Conservation (phyloP, 2,329 filamentous ascomycete species). For the Mollisia scopiformis region DNA sequence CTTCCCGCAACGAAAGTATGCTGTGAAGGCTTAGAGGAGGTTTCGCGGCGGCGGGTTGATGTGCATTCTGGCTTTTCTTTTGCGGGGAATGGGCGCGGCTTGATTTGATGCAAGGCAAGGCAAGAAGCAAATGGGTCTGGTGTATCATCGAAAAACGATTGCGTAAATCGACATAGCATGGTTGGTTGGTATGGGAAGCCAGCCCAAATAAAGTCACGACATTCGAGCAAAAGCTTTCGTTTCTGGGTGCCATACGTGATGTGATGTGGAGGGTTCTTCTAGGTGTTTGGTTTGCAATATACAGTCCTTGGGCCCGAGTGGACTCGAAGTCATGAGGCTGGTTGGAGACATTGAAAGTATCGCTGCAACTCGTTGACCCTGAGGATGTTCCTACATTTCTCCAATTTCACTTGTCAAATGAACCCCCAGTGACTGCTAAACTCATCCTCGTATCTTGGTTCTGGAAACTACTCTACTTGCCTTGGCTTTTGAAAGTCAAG, state of each 20-base stretch:
- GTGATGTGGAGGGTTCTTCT: neutral
- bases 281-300: neutral
- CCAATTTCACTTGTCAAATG: too few relatives aligned
- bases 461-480: too few relatives aligned
- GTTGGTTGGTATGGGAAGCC: slow-evolving; percentile 29
- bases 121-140: slow-evolving; percentile 28
- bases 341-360: too few relatives aligned
- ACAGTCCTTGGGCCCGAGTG: neutral
- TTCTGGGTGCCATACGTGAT: neutral
- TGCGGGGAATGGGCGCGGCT: slow-evolving; percentile 16
- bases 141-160: slow-evolving; percentile 32
- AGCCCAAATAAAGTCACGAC: slow-evolving; percentile 36
- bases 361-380: too few relatives aligned
- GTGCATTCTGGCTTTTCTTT: slow-evolving; percentile 13
- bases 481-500: too few relatives aligned
- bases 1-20: slow-evolving; percentile 98
- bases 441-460: too few relatives aligned
- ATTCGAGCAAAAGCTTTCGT: slow-evolving; percentile 31
- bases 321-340: neutral
- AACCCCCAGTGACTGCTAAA: too few relatives aligned
- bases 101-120: too few relatives aligned
- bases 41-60: slow-evolving; percentile 30
- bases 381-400: too few relatives aligned
- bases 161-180: slow-evolving; percentile 40
- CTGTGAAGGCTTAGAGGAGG: slow-evolving; percentile 64